Evolutionary conservation across 2,329 filamentous ascomycete genomes (phyloP), one percentile per base, ranked within the genome.

Genomic region (Verticillium dahliae): DNA sequence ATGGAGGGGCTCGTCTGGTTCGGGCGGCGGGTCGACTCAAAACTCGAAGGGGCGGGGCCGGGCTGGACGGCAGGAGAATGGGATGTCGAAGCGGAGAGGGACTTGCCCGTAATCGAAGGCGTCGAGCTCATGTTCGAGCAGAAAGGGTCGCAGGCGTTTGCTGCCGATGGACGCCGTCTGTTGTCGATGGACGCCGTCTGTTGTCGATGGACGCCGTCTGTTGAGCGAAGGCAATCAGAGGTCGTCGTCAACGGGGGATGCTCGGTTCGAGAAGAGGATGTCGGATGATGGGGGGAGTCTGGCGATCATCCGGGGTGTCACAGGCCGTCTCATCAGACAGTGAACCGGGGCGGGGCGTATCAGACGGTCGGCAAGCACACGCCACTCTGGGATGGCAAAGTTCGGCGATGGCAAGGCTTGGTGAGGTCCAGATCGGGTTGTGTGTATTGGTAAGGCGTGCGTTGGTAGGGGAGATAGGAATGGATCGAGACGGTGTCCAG

Each of bases 11-110:
- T 74, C 57, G 71, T 71, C 63, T 76, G 74, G 52, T 74, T 73
- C 31, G 78, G 75, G 56, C 83, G 81, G 34, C 83, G 81, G 63
- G 73, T 76, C 18, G 78, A 76, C 61, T 85, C 83, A 71, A 83
- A 81, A 71, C 71, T 78, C 61, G 79, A 71, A 6, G 77, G 74
- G 39, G 78, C 67, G n/a, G 76, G 74, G 35, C 78, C 71, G 45
- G 18, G 58, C 65, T 79, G 76, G 4, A 74, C 69, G 15, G 76
- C 71, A 34, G 77, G 70, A 13, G 75, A 72, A 65, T 80, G 75
- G 57, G 75, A 77, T 50, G 76, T 69, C 52, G 78, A 69, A 60
- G 76, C 66, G 58, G 81, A 75, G 66, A 81, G 78, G 73, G 81
- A 79, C 76, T 85, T 86, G 74, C 81, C 82, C 74, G 73, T 60